Evolutionary conservation across 1,139 yeast genomes (phyloP).

Genomic region (Sugiyamaella pinicola): DNA sequence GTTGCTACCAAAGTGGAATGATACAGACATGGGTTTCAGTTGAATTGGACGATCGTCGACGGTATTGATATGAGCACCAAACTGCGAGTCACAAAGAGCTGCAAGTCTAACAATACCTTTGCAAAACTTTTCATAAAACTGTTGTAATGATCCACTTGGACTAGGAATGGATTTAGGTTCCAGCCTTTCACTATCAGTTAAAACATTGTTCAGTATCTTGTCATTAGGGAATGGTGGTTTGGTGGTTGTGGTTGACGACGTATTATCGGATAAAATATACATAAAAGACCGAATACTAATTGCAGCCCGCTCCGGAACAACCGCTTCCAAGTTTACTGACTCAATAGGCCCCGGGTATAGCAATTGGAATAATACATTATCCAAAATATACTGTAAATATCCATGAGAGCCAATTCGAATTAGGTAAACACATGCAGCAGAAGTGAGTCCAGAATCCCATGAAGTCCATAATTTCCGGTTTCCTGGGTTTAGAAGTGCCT

Average conservation of each 20-base stretch:
- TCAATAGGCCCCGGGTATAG: constrained; percentile 57
- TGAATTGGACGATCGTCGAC: constrained; percentile 29
- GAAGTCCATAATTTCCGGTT: constrained; percentile 59
- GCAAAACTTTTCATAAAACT: constrained; percentile 72
- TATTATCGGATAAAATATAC: constrained; percentile 60
- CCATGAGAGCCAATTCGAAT: constrained; percentile 76
- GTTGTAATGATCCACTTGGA: constrained; percentile 35
- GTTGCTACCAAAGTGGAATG: constrained; percentile 53
- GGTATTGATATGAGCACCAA: constrained; percentile 35
- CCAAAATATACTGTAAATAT: constrained; percentile 77
- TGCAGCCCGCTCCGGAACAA: constrained; percentile 69
- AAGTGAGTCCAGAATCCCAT: constrained; percentile 60
- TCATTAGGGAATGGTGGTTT: constrained; percentile 23
- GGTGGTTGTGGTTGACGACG: constrained; percentile 12
- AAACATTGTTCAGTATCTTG: constrained; percentile 7
- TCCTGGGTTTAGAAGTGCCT: constrained; percentile 49
- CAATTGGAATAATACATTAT: constrained; percentile 66
- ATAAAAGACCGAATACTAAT: constrained; percentile 73
- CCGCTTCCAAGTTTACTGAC: constrained; percentile 53
- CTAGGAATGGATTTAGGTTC: constrained; percentile 21
- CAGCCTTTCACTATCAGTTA: not conserved
- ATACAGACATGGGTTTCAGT: constrained; percentile 42
- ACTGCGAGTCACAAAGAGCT: constrained; percentile 55
- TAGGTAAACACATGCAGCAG: constrained; percentile 63
- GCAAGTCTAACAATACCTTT: constrained; percentile 61